Percentiles rank a stretch among this genome's conserved stretches.
Conservation (phyloP, 345 rosid genomes). For the Eucalyptus pumila region DNA sequence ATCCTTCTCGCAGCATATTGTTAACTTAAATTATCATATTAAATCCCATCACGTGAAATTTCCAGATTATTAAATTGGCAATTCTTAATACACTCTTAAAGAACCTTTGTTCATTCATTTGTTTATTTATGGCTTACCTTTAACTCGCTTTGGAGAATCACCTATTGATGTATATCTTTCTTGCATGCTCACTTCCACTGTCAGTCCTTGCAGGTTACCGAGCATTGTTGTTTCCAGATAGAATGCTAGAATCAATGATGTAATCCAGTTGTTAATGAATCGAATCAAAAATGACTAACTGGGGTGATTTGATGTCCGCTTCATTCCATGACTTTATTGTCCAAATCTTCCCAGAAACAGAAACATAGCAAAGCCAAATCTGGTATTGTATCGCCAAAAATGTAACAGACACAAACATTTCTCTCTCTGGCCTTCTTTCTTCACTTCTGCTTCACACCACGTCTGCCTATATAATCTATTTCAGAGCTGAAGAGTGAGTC, state of each 20-base stretch:
- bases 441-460: not conserved
- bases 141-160: not conserved
- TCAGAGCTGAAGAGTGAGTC: not conserved
- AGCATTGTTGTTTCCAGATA: not conserved
- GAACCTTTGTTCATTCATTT: not conserved
- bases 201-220: not conserved
- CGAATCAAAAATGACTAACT: not conserved
- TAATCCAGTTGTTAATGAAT: not conserved
- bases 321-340: not conserved
- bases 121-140: not conserved
- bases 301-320: not conserved
- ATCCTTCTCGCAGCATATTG: not conserved
- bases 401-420: not conserved
- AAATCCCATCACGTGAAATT: not conserved
- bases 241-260: not conserved
- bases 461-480: not conserved
- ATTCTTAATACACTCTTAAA: not conserved
- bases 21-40: not conserved
- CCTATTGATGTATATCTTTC: not conserved
- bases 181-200: not conserved
- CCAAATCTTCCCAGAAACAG: not conserved
- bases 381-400: not conserved
- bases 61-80: not conserved
- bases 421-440: not conserved
- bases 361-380: not conserved